Base-by-base conservation (phyloP, 2,329 filamentous ascomycete species). In the Cladophialophora yegresii region DNA sequence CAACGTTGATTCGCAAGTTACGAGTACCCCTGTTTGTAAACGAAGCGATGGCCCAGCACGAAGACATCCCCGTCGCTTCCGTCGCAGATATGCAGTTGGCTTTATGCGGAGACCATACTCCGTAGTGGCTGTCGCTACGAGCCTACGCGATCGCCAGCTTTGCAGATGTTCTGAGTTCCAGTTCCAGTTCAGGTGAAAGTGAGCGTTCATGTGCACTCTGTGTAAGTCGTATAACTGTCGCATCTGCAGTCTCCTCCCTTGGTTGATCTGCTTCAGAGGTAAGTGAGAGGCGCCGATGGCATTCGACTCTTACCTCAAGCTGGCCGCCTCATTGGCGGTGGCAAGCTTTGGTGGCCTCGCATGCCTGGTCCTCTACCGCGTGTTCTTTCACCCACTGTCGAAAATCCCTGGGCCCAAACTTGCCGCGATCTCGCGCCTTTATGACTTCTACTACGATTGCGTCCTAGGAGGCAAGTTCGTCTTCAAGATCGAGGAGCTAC, bases 391-490 rank as follows among this genome's bases (percentile, higher is more conserved):
- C 43, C 66, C 69, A 16, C 62, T 71, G 10, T 56, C 65, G 45
- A 66, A 67, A 20, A 49, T 71, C 4, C 69, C 69, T 8, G 69
- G 69, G 3, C 69, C 69, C 2, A 69, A 65, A 30, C 47, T 66
- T 53, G 69, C 69, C 16, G 69, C 69, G 6, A 16, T 69, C 22
- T 67, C 67, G 6, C 61, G 62, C 43, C 47, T 67, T 20, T 68
- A 71, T 87, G 86, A 55, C 23, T 71, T 67, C 62, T 70, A 70
- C 62, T 68, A 68, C 65, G 73, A 76, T 62, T 70, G 74, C n/a
- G 64, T 75, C 16, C 59, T 67, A 12, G 55, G 61, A 13, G 75
- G 75, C 30, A 71, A 72, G 63, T 78, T 75, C 63, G 69, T 73
- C 13, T 77, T 75, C 65, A 72, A 76, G 65, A 74, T 78, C 28